Percentiles rank a stretch among this genome's conserved stretches.
phyloP scores from a whole-genome alignment of 2,329 filamentous ascomycete genomes.

The Diaporthe aspalathi region DNA sequence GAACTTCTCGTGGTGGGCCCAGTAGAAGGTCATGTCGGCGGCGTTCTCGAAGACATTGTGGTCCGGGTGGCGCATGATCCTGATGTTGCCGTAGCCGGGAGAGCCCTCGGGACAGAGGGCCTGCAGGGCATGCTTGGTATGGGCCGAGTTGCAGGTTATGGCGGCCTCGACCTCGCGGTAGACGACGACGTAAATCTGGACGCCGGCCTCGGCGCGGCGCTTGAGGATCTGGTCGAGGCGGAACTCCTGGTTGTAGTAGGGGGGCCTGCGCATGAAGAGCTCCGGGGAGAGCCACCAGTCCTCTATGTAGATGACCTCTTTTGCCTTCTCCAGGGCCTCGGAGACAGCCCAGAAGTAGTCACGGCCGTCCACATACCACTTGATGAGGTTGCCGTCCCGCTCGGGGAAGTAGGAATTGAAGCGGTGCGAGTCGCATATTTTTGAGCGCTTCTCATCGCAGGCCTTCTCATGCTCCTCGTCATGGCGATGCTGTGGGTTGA shows the following conservation, averaged over 20 bases:
- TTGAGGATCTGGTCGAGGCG: constrained; percentile 89
- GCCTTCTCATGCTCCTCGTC: constrained; percentile 90
- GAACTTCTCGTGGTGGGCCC: constrained; percentile 98
- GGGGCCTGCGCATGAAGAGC: constrained; percentile 85
- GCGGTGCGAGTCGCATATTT: constrained; percentile 78
- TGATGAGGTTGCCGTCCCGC: constrained; percentile 84
- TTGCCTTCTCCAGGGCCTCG: constrained; percentile 86
- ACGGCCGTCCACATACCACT: constrained; percentile 97
- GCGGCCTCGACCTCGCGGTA: constrained; percentile 89
- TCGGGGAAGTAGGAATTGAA: constrained; percentile 94
- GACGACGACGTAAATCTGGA: constrained; percentile 93
- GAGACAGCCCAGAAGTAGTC: constrained; percentile 98
- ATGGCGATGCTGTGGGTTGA: constrained; percentile 91
- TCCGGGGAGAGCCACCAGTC: constrained; percentile 98
- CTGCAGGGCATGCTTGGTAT: constrained; percentile 89
- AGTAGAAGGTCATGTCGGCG: constrained; percentile 96
- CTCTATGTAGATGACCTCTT: constrained; percentile 93
- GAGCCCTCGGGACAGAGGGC: constrained; percentile 83
- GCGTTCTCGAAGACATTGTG: constrained; percentile 95
- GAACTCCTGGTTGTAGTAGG: constrained; percentile 85
- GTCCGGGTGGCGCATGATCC: constrained; percentile 89
- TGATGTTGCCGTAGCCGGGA: constrained; percentile 89
- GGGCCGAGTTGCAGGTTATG: constrained; percentile 89
- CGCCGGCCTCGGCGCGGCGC: constrained; percentile 87
- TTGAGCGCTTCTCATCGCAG: constrained; percentile 83